A percentile compares a stretch with the other conserved stretches of the same genome.
These are phyloP conservation scores for Ophiostoma perfectum DNA, from an alignment of 2,329 filamentous ascomycete species.

Conservation along the genomic window DNA sequence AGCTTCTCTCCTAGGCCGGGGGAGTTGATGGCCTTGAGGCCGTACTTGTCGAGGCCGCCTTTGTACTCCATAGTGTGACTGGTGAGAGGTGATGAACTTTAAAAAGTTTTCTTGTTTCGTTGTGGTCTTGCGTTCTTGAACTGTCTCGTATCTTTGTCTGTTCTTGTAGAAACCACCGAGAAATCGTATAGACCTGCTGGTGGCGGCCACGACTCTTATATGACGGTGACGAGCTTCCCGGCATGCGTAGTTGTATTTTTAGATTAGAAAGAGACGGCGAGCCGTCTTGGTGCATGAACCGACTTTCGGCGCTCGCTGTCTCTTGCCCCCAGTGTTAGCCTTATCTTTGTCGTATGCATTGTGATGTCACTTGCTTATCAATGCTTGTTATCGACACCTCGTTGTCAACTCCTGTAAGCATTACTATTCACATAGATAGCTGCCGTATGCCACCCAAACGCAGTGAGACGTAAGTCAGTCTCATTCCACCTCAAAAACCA, in stretches of 20 bases:
- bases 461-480: too few relatives aligned
- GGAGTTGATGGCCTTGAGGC: conserved; percentile 16
- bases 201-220: not conserved
- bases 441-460: too few relatives aligned
- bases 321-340: not conserved
- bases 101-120: too few relatives aligned
- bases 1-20: conserved; percentile 15
- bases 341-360: not conserved
- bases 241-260: not conserved
- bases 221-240: not conserved
- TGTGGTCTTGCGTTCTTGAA: too few relatives aligned
- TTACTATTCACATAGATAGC: too few relatives aligned
- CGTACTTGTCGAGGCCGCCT: conserved; percentile 14
- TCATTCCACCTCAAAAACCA: too few relatives aligned
- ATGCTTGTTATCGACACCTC: too few relatives aligned
- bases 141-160: too few relatives aligned
- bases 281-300: not conserved
- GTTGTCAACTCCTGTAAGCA: too few relatives aligned
- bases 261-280: not conserved
- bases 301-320: not conserved
- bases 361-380: not conserved
- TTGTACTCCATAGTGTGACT: conserved; percentile 15
- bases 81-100: not conserved
- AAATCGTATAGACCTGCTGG: not conserved
- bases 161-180: too few relatives aligned